A percentile compares a stretch with the other conserved stretches of the same genome.
phyloP scores from a whole-genome alignment of 1,284 basidiomycete genomes.

The Mycena sp. region DNA sequence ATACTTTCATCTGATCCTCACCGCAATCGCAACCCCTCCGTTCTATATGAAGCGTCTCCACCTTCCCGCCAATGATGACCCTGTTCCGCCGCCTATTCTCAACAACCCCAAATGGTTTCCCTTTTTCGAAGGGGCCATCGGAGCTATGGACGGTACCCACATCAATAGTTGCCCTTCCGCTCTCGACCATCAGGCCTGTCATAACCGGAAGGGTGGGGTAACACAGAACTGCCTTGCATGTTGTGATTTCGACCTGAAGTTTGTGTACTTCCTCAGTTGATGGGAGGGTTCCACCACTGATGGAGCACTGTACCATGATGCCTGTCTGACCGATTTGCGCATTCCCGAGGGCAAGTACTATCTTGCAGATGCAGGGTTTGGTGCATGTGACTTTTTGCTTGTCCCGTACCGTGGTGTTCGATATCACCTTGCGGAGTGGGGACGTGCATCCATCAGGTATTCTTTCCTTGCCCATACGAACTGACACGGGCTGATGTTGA shows the following conservation, averaged over 20 bases:
- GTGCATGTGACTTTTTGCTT: slow-evolving; percentile 42
- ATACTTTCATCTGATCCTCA: not conserved
- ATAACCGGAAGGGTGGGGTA: slow-evolving; percentile 9
- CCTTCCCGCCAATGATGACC: slow-evolving; percentile 6
- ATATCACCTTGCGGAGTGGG: slow-evolving; percentile 49
- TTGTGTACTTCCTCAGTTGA: slow-evolving; percentile 7
- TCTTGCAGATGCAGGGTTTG: slow-evolving; percentile 52
- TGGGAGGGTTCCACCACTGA: slow-evolving; percentile 10
- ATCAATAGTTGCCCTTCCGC: not conserved
- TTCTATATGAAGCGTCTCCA: slow-evolving; percentile 13
- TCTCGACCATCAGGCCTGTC: not conserved
- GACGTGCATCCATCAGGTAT: slow-evolving; percentile 34
- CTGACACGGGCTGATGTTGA: not conserved
- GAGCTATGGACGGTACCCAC: slow-evolving; percentile 13
- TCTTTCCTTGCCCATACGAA: not conserved
- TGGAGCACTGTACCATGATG: not conserved
- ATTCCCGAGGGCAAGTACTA: slow-evolving; percentile 46
- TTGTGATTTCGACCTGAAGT: not conserved
- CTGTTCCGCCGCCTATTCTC: not conserved
- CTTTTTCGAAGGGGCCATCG: slow-evolving; percentile 4
- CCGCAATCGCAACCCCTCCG: not conserved
- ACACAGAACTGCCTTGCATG: slow-evolving; percentile 2
- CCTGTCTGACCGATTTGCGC: slow-evolving; percentile 37
- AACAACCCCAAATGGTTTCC: slow-evolving; percentile 14
- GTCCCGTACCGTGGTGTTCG: slow-evolving; percentile 41